Conservation (phyloP, 306 rosid species). For the Rosa lucieae region DNA sequence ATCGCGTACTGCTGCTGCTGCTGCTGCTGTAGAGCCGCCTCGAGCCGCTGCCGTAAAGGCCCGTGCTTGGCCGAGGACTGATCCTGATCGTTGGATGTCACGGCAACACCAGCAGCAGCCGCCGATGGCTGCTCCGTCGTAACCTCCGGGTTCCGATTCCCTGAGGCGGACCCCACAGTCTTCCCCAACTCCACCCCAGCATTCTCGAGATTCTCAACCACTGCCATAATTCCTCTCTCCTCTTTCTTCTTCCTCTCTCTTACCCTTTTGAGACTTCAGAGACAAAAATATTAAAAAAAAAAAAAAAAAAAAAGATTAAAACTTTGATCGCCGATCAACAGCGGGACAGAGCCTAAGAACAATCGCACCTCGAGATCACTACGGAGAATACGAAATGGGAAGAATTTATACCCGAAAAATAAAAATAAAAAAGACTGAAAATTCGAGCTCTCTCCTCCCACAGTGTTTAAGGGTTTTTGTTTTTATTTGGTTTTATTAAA, state of each 20-base stretch:
- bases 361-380: slow-evolving; percentile 22
- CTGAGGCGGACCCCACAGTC: slow-evolving; percentile 31
- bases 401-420: not conserved
- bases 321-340: slow-evolving; percentile 19
- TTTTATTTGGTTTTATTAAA: not conserved
- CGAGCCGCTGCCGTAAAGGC: slow-evolving; percentile 21
- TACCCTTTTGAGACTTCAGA: not conserved
- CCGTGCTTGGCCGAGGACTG: slow-evolving; percentile 28
- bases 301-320: not conserved
- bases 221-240: slow-evolving; percentile 28
- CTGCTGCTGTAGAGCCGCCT: slow-evolving; percentile 18
- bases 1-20: slow-evolving; percentile 14
- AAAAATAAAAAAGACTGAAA: not conserved
- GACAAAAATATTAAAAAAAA: not conserved
- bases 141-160: slow-evolving; percentile 31
- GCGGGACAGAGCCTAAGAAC: slow-evolving; percentile 20
- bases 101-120: not conserved
- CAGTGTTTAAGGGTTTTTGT: not conserved
- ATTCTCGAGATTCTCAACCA: slow-evolving; percentile 43
- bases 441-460: not conserved
- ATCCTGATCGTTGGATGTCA: slow-evolving; percentile 34
- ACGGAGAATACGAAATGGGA: slow-evolving; percentile 28
- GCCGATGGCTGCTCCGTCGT: not conserved
- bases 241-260: not conserved
- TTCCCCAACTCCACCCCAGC: slow-evolving; percentile 34